Percentiles rank a stretch among this genome's conserved stretches.
These are phyloP conservation scores for Rutidosis leptorrhynchoides DNA, from an alignment of 129 eudicot genomes.

Conservation along the genomic window DNA sequence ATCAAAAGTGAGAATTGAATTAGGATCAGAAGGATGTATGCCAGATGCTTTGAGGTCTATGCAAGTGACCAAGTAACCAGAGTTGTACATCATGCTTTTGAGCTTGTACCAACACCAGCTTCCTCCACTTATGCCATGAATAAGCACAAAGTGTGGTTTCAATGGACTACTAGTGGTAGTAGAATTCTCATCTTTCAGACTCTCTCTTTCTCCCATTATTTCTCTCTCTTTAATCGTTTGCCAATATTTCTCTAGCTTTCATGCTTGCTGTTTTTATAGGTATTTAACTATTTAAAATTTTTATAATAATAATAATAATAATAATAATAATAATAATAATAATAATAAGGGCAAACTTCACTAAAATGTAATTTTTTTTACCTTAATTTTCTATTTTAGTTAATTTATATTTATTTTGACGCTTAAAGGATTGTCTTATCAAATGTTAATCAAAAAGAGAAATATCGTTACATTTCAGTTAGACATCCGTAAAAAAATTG, in stretches of 20 bases:
- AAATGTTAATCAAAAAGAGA: too few species aligned
- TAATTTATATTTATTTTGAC: too few species aligned
- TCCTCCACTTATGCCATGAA: slow-evolving; percentile 51
- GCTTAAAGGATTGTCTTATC: too few species aligned
- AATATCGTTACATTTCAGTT: too few species aligned
- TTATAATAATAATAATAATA: too few species aligned
- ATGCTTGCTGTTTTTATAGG: slow-evolving; percentile 19
- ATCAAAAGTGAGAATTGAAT: slow-evolving; percentile 39
- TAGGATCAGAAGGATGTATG: slow-evolving; percentile 37
- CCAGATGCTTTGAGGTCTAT: slow-evolving; percentile 50
- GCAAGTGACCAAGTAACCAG: slow-evolving; percentile 48
- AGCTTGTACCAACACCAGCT: slow-evolving; percentile 64
- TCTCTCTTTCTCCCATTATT: slow-evolving; percentile 24
- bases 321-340: too few species aligned
- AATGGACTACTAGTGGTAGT: slow-evolving; percentile 15
- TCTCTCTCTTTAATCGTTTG: background rate
- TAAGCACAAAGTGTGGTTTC: slow-evolving; percentile 52
- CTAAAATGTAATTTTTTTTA: too few species aligned
- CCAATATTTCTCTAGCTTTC: slow-evolving; percentile 4
- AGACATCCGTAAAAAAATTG: too few species aligned
- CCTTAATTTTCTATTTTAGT: too few species aligned
- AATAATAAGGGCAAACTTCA: too few species aligned
- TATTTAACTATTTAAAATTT: too few species aligned
- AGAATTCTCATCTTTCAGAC: slow-evolving; percentile 16
- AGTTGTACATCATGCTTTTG: slow-evolving; percentile 40